phyloP scores from a whole-genome alignment of 2,329 filamentous ascomycete genomes.

The Penicillium aurantiogriseum region DNA sequence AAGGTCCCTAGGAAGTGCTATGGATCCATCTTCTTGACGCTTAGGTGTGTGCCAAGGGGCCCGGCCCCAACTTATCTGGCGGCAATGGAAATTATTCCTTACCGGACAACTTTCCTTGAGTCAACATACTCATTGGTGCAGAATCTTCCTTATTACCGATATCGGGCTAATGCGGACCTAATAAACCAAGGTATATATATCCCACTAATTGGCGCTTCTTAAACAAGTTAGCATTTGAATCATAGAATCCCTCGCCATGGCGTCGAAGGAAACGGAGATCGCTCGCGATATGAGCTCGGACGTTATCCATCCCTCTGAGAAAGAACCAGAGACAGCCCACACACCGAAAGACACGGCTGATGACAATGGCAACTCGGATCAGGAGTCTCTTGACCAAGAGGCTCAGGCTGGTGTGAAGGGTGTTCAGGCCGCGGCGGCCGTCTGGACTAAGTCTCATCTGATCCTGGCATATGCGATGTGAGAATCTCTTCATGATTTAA shows the following conservation, averaged over 20 bases:
- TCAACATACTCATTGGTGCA: neutral
- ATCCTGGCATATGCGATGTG: conserved; percentile 13
- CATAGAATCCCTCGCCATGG: neutral
- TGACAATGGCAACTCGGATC: neutral
- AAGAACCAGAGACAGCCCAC: neutral
- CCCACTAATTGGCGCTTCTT: neutral
- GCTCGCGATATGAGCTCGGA: neutral
- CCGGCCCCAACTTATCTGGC: neutral
- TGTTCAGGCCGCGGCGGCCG: conserved; percentile 8
- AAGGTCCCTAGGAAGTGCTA: neutral
- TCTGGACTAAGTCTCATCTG: conserved; percentile 13
- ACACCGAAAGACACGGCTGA: neutral
- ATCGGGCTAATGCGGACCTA: neutral
- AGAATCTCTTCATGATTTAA: neutral
- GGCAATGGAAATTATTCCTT: neutral
- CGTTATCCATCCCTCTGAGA: neutral
- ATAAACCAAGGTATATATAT: neutral
- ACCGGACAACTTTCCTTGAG: neutral
- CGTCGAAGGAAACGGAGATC: neutral
- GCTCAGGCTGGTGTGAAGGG: conserved; percentile 15
- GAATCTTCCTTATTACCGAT: neutral
- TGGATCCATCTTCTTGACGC: neutral
- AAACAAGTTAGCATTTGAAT: neutral
- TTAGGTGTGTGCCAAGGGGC: neutral
- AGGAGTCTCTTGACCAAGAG: conserved; percentile 11